These are phyloP conservation scores for Xylaria sp. DNA, from an alignment of 2,329 filamentous ascomycete species.

Conservation along the genomic window DNA sequence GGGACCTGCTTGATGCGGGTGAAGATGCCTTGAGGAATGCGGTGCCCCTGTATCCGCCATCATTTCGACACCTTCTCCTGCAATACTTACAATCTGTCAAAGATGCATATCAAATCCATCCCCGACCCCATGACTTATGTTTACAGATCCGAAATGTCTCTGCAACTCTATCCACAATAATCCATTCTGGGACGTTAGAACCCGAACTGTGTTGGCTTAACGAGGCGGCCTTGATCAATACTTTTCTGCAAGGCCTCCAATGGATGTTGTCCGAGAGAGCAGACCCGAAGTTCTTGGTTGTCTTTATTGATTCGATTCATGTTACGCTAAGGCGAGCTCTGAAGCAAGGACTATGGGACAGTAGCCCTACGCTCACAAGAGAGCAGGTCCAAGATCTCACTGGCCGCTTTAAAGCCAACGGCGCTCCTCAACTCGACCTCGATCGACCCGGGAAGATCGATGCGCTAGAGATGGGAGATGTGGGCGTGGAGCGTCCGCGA, in stretches of 20 bases:
- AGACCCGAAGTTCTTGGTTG: slow-evolving; percentile 43
- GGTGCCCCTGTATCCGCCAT: slow-evolving; percentile 45
- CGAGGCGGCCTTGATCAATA: slow-evolving; percentile 54
- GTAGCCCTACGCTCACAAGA: slow-evolving; percentile 34
- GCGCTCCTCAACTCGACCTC: slow-evolving; percentile 35
- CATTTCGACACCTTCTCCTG: slow-evolving; percentile 48
- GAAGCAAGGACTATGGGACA: slow-evolving; percentile 26
- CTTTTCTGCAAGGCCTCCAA: slow-evolving; percentile 47
- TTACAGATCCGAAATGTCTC: slow-evolving; percentile 52
- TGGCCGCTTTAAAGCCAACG: slow-evolving; percentile 29
- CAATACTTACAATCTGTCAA: slow-evolving; percentile 46
- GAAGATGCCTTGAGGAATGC: slow-evolving; percentile 44
- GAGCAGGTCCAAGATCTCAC: slow-evolving; percentile 39
- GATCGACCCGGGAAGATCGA: slow-evolving; percentile 36
- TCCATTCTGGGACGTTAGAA: slow-evolving; percentile 57
- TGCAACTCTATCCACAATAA: slow-evolving; percentile 60
- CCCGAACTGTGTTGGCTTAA: slow-evolving; percentile 51
- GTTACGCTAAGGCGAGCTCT: slow-evolving; percentile 40
- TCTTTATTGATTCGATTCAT: slow-evolving; percentile 48
- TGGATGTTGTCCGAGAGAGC: slow-evolving; percentile 42
- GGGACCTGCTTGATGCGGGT: slow-evolving; percentile 45
- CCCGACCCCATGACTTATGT: slow-evolving; percentile 34
- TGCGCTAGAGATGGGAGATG: slow-evolving; percentile 23
- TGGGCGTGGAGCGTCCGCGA: slow-evolving; percentile 33
- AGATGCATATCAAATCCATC: slow-evolving; percentile 40